Conservation (phyloP, 2,329 filamentous ascomycete species). For the Tricladium varicosporioides region DNA sequence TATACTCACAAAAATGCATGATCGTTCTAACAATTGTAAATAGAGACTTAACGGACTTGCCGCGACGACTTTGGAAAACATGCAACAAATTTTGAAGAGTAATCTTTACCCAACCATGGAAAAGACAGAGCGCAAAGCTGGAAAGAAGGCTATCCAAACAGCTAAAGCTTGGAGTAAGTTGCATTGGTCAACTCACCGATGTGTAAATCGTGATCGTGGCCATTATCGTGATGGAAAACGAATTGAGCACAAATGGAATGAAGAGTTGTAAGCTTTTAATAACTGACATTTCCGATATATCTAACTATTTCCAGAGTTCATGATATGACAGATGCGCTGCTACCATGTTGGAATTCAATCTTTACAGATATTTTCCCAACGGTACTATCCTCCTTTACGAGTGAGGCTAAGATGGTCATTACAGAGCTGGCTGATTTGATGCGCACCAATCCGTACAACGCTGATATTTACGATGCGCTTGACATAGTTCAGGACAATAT, state of each 20-base stretch:
- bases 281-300: neutral
- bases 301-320: neutral
- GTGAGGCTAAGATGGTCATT: slow-evolving; percentile 1
- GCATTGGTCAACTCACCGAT: slow-evolving; percentile 19
- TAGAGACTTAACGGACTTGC: neutral
- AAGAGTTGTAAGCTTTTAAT: slow-evolving; percentile 18
- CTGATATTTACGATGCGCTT: slow-evolving; percentile 7
- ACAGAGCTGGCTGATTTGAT: slow-evolving; percentile 1
- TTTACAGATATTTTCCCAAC: slow-evolving; percentile 8
- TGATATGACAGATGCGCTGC: neutral
- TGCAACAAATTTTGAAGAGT: neutral
- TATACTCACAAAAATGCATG: neutral
- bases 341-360: neutral
- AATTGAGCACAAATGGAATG: slow-evolving; percentile 17
- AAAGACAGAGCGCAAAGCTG: neutral
- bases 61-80: neutral
- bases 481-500: slow-evolving; percentile 10
- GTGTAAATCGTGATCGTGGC: slow-evolving; percentile 13
- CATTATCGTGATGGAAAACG: slow-evolving; percentile 5
- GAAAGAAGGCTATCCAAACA: neutral
- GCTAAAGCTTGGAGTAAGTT: slow-evolving; percentile 4
- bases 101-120: slow-evolving; percentile 8
- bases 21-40: neutral
- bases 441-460: neutral
- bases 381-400: slow-evolving; percentile 1